Base-by-base conservation (phyloP, 1,139 yeast species). In the Taphrina confusa region DNA sequence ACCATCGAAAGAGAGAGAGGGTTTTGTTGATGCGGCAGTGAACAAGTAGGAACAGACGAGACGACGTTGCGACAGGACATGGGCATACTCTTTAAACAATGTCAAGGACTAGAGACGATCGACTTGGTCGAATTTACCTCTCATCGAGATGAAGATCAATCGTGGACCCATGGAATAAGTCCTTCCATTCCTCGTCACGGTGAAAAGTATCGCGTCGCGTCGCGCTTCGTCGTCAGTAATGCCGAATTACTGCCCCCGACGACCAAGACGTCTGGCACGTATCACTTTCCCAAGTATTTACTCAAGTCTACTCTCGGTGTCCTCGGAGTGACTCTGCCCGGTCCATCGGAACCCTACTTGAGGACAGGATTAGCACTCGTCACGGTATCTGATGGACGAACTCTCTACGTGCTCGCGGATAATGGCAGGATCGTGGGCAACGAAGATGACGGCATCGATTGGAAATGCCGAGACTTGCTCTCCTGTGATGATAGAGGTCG, bases 381-480 rank as follows among this genome's bases (percentile, higher is more conserved):
- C 27, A 52, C 57, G 8, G 40, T 49, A 5, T 9, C 39, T 9
- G 57, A 52, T 9, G 57, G 57, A 5, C 18, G 28, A n/a, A 39
- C 49, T 25, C 40, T 11, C n/a, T 40, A 27, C 31, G 49, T 52
- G 11, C 9, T 52, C 28, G 2, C 40, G 4, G 57, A 52, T 20
- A 52, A 44, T 9, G 57, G 57, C 20, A 22, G 40, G 25, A 39
- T 52, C 20, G 46, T 52, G 12, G 57, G 49, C 12, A 44, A 28
- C 18, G 47, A 28, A 23, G 40, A 52, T 11, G 34, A 28, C 8
- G 57, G 57, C 22, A 44, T 52, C 22, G 49, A 42, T 18, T 31
- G 31, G 30, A 23, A 20, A 11, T 52, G 57, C 30, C 57, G 42
- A 16, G 40, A 42, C 1, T 4, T 52, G 3, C 28, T 52, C 36